Conservation (phyloP, 257 asterid genomes). For the Knoxia roxburghii region DNA sequence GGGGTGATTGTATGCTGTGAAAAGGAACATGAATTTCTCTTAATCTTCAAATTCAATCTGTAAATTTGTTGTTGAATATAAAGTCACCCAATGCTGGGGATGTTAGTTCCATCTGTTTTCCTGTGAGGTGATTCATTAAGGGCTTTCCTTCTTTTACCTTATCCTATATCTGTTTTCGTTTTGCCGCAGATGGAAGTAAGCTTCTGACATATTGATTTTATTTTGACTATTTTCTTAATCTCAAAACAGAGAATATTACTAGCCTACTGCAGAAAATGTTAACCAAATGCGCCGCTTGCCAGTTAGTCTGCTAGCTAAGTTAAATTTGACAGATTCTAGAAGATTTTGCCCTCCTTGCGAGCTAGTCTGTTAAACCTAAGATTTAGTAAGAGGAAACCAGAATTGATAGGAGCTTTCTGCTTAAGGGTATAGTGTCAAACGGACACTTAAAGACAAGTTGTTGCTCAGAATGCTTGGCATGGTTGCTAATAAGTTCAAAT, state of each 20-base stretch:
- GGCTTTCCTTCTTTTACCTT: neutral
- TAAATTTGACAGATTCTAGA: neutral
- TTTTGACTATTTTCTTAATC: neutral
- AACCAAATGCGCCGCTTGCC: too few relatives aligned
- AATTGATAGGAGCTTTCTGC: neutral
- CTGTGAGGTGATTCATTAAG: neutral
- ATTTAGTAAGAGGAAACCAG: too few relatives aligned
- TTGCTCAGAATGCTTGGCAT: neutral
- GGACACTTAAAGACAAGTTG: neutral
- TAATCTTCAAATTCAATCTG: neutral
- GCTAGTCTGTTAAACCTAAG: neutral
- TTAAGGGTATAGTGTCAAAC: neutral
- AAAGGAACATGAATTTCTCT: neutral
- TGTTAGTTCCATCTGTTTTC: neutral
- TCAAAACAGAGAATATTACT: neutral
- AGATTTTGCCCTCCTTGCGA: neutral
- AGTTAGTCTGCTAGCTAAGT: neutral
- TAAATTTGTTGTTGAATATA: neutral
- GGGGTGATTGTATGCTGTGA: neutral
- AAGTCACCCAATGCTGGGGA: neutral
- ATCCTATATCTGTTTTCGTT: neutral
- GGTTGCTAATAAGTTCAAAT: neutral
- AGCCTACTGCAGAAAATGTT: neutral
- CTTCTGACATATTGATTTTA: neutral
- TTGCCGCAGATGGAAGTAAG: neutral